phyloP scores from a whole-genome alignment of 768 basidiomycete species.

The Tremella fuciformis region DNA sequence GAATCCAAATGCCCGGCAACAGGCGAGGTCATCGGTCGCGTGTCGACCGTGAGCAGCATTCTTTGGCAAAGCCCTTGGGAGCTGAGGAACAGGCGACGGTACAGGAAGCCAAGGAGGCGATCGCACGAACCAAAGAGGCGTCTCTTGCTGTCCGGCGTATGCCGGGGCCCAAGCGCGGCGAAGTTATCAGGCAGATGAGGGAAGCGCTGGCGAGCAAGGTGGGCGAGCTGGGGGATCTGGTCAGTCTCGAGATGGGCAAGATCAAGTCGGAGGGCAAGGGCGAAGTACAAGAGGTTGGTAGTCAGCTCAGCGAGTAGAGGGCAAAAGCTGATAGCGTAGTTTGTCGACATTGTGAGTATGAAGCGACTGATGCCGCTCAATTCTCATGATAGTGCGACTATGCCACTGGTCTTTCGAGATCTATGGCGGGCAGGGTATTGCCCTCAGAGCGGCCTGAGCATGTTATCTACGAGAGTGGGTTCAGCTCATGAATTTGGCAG shows the following conservation, averaged over 20 bases:
- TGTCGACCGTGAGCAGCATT: slow-evolving; percentile 61
- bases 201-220: slow-evolving; percentile 77
- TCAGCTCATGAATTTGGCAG: not conserved
- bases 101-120: slow-evolving; percentile 66
- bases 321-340: slow-evolving; percentile 48
- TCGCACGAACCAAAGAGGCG: slow-evolving; percentile 72
- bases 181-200: slow-evolving; percentile 81
- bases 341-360: slow-evolving; percentile 79
- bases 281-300: slow-evolving; percentile 72
- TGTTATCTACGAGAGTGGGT: slow-evolving; percentile 77
- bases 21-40: slow-evolving; percentile 74
- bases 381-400: slow-evolving; percentile 71
- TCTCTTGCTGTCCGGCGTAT: slow-evolving; percentile 67
- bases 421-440: slow-evolving; percentile 87
- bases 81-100: slow-evolving; percentile 60
- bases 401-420: slow-evolving; percentile 84
- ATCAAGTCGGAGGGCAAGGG: slow-evolving; percentile 85
- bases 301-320: not conserved
- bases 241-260: slow-evolving; percentile 61
- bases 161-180: slow-evolving; percentile 83
- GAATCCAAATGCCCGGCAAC: slow-evolving; percentile 68
- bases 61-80: not conserved
- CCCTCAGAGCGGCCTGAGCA: slow-evolving; percentile 88
- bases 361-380: not conserved
- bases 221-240: slow-evolving; percentile 43